These are phyloP conservation scores for Neurospora discreta DNA, from an alignment of 495 filamentous ascomycete species.

Conservation along the genomic window DNA sequence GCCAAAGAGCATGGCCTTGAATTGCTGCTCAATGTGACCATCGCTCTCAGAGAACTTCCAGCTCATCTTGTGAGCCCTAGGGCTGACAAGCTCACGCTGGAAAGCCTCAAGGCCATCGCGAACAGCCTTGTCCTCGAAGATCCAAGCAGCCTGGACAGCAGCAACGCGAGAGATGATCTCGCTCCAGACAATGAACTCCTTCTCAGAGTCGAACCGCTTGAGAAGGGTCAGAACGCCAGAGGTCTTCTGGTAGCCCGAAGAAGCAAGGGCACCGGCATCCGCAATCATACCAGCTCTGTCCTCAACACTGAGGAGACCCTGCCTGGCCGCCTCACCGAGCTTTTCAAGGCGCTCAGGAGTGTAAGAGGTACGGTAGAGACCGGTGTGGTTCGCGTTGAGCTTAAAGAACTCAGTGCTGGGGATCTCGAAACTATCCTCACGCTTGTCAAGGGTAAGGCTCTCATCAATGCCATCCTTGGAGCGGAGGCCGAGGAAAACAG, in stretches of 20 bases:
- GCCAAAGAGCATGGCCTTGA: constrained; percentile 60
- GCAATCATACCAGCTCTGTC: constrained; percentile 94
- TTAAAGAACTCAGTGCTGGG: constrained; percentile 61
- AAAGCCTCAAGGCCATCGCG: constrained; percentile 70
- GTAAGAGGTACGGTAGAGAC: constrained; percentile 65
- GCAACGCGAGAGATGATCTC: constrained; percentile 72
- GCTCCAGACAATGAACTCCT: constrained; percentile 89
- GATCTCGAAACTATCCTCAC: constrained; percentile 63
- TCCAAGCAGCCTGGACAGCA: constrained; percentile 68
- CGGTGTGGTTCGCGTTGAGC: constrained; percentile 66
- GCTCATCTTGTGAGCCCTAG: constrained; percentile 72
- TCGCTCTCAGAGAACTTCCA: constrained; percentile 80
- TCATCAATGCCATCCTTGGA: constrained; percentile 55
- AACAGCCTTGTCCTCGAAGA: constrained; percentile 69
- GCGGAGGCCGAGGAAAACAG: constrained; percentile 59
- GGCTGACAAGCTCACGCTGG: constrained; percentile 60
- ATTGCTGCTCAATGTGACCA: constrained; percentile 81
- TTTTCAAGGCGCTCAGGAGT: constrained; percentile 54
- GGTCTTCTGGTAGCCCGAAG: constrained; percentile 86
- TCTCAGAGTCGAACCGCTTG: constrained; percentile 71
- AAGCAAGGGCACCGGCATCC: constrained; percentile 81
- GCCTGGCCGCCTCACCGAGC: constrained; percentile 72
- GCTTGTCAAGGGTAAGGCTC: constrained; percentile 52
- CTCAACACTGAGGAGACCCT: constrained; percentile 79
- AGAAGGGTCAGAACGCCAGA: constrained; percentile 80